Evolutionary conservation across 2,329 filamentous ascomycete genomes (phyloP).

Genomic region (Ceratocystiopsis minuta): DNA sequence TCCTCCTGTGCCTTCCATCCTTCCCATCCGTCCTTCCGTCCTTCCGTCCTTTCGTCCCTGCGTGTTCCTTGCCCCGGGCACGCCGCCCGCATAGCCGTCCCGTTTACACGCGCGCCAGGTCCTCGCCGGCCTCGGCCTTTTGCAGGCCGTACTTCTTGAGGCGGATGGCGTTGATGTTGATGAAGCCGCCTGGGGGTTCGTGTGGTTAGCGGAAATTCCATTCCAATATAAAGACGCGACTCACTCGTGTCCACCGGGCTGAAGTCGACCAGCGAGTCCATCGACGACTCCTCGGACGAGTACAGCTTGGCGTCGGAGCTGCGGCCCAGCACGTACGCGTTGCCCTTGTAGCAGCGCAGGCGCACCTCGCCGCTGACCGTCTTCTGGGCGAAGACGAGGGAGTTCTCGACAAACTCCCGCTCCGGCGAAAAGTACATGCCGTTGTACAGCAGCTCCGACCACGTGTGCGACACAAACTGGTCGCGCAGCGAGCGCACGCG

Average conservation of each 20-base stretch:
- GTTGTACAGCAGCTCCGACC: constrained; percentile 27
- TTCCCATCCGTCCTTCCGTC: too few relatives aligned
- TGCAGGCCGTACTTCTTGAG: constrained; percentile 35
- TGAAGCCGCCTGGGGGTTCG: constrained; percentile 33
- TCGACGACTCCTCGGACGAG: constrained; percentile 27
- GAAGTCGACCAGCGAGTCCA: constrained; percentile 31
- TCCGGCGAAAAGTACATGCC: constrained; percentile 33
- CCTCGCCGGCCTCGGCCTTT: constrained; percentile 21
- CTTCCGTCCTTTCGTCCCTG: too few relatives aligned
- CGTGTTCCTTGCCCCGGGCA: too few relatives aligned
- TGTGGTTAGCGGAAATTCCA: too few relatives aligned
- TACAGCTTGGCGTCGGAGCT: constrained; percentile 33
- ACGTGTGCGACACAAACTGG: constrained; percentile 35
- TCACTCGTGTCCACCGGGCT: constrained; percentile 20
- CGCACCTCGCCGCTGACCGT: constrained; percentile 23
- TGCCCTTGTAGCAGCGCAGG: constrained; percentile 22
- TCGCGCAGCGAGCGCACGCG: constrained; percentile 40
- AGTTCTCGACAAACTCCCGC: constrained; percentile 41
- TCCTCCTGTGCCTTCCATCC: too few relatives aligned
- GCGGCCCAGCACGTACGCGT: constrained; percentile 27
- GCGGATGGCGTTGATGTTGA: constrained; percentile 51
- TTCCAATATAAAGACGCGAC: too few relatives aligned
- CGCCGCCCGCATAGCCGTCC: background rate
- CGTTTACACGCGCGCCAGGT: constrained; percentile 10
- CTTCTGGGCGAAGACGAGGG: constrained; percentile 42